Conservation (phyloP, 2,329 filamentous ascomycete species). For the Colletotrichum endophyticum region DNA sequence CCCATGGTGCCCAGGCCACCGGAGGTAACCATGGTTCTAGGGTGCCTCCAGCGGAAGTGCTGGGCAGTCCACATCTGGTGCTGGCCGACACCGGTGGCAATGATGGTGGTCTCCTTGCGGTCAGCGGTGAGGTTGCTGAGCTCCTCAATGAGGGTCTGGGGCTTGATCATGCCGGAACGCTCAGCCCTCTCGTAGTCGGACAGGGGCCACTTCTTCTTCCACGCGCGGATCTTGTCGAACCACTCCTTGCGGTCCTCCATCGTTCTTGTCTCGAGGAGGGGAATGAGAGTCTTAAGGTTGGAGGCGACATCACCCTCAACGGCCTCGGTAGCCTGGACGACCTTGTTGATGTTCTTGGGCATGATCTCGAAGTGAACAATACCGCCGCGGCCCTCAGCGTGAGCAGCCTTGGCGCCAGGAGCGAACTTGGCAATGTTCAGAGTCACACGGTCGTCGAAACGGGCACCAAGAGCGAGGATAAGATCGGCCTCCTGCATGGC, state of each 20-base stretch:
- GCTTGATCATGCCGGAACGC: slow-evolving; percentile 84
- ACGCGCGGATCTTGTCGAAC: slow-evolving; percentile 87
- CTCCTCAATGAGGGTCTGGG: slow-evolving; percentile 89
- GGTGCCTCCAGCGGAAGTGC: slow-evolving; percentile 93
- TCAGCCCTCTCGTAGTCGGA: slow-evolving; percentile 80
- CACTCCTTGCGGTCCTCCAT: slow-evolving; percentile 77
- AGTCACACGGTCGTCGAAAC: slow-evolving; percentile 97
- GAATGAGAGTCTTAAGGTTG: slow-evolving; percentile 79
- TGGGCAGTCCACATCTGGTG: slow-evolving; percentile 99
- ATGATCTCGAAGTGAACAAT: slow-evolving; percentile 98
- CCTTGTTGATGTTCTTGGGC: slow-evolving; percentile 99
- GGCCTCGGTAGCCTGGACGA: slow-evolving; percentile 93
- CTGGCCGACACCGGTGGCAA: slow-evolving; percentile 93
- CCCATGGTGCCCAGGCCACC: slow-evolving; percentile 93
- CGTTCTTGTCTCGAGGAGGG: slow-evolving; percentile 67
- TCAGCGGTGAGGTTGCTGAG: slow-evolving; percentile 82
- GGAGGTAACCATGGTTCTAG: slow-evolving; percentile 93
- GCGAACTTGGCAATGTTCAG: slow-evolving; percentile 84
- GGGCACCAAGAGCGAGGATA: slow-evolving; percentile 90
- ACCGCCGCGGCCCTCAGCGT: slow-evolving; percentile 83
- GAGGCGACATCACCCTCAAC: slow-evolving; percentile 89
- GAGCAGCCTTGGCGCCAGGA: slow-evolving; percentile 84
- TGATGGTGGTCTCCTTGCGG: slow-evolving; percentile 84
- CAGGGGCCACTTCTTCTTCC: slow-evolving; percentile 92
- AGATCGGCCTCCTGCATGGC: slow-evolving; percentile 96